Conservation (phyloP, 2,329 filamentous ascomycete species). For the Ophiocordyceps sinensis region DNA sequence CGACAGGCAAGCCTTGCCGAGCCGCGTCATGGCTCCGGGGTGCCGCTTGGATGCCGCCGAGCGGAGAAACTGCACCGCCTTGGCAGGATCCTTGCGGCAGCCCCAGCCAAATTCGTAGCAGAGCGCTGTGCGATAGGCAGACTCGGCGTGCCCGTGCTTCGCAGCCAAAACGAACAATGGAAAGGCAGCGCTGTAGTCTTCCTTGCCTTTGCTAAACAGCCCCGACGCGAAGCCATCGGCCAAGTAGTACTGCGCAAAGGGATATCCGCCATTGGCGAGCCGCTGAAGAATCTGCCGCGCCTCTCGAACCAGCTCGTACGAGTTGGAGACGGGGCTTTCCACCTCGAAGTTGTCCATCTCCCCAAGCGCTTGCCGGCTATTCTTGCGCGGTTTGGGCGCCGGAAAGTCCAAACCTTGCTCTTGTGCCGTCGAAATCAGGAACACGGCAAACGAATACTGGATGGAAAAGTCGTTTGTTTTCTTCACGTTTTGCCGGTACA, state of each 20-base stretch:
- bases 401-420: slow-evolving; percentile 50
- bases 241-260: slow-evolving; percentile 95
- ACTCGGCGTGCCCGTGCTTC: slow-evolving; percentile 95
- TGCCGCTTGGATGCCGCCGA: slow-evolving; percentile 86
- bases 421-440: slow-evolving; percentile 79
- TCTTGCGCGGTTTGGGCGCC: slow-evolving; percentile 29
- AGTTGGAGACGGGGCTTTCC: slow-evolving; percentile 33
- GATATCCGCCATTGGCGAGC: slow-evolving; percentile 75
- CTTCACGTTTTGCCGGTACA: slow-evolving; percentile 95
- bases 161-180: slow-evolving; percentile 84
- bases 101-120: slow-evolving; percentile 99
- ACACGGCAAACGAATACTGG: slow-evolving; percentile 93
- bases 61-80: slow-evolving; percentile 87
- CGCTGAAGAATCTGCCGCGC: slow-evolving; percentile 80
- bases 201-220: slow-evolving; percentile 86
- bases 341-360: slow-evolving; percentile 32
- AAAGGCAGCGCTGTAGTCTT: slow-evolving; percentile 84
- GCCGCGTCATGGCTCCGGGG: slow-evolving; percentile 82
- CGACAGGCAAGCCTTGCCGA: slow-evolving; percentile 79
- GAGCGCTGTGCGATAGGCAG: slow-evolving; percentile 79
- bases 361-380: slow-evolving; percentile 29
- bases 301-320: slow-evolving; percentile 64
- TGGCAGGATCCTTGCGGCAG: slow-evolving; percentile 73
- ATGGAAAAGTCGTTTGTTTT: slow-evolving; percentile 85
- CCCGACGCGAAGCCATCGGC: slow-evolving; percentile 90